phyloP scores from a whole-genome alignment of 768 basidiomycete genomes.

The Calvatia gigantea region DNA sequence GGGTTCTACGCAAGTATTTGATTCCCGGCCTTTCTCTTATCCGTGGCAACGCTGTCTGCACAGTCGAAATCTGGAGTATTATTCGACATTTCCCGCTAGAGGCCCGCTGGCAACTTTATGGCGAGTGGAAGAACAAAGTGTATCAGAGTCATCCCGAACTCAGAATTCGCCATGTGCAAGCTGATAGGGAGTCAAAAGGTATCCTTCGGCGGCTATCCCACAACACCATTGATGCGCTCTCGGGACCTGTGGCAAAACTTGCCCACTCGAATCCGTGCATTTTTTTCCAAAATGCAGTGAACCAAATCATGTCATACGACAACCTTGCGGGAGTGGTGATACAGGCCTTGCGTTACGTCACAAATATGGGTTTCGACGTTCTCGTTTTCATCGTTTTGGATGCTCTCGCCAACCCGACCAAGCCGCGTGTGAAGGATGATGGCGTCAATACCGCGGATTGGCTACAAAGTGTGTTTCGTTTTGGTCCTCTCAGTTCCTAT shows the following conservation, averaged over 20 bases:
- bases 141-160: conserved; percentile 80
- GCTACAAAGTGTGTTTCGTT: conserved; percentile 73
- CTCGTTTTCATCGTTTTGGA: conserved; percentile 86
- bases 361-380: conserved; percentile 93
- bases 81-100: conserved; percentile 76
- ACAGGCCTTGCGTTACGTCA: conserved; percentile 83
- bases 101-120: conserved; percentile 87
- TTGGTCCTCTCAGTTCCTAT: not conserved
- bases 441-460: conserved; percentile 89
- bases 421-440: conserved; percentile 84
- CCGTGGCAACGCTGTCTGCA: conserved; percentile 81
- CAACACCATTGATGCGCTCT: conserved; percentile 79
- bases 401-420: conserved; percentile 78
- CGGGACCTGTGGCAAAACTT: conserved; percentile 86
- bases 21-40: conserved; percentile 87
- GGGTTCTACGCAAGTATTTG: conserved; percentile 72
- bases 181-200: conserved; percentile 84
- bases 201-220: conserved; percentile 84
- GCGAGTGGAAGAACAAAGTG: conserved; percentile 82
- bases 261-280: conserved; percentile 94
- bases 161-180: conserved; percentile 74
- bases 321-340: conserved; percentile 90
- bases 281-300: conserved; percentile 84
- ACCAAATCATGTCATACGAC: conserved; percentile 95
- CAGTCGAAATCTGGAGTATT: conserved; percentile 91